A percentile compares a stretch with the other conserved stretches of the same genome.
Conservation (phyloP, 83 land plant genomes). For the Picea mariana region DNA sequence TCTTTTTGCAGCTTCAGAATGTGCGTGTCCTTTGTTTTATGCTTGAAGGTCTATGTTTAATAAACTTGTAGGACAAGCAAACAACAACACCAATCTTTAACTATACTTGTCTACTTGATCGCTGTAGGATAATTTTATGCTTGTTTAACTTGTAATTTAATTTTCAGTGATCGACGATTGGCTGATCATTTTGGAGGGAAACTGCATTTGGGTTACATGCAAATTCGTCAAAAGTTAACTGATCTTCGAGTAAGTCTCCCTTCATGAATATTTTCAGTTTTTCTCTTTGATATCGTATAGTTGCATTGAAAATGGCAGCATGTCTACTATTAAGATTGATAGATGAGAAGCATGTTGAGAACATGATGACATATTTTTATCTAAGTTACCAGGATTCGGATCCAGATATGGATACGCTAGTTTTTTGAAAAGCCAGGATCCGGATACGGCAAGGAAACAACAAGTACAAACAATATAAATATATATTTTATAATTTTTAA, state of each 20-base stretch:
- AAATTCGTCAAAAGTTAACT: constrained; percentile 46
- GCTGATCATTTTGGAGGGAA: constrained; percentile 69
- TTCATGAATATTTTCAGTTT: too few relatives aligned
- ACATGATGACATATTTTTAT: too few relatives aligned
- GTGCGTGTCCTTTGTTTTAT: constrained; percentile 62
- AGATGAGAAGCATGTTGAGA: too few relatives aligned
- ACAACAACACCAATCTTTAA: neutral
- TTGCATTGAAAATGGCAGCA: too few relatives aligned
- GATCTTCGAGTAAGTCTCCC: constrained; percentile 28
- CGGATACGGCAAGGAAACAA: too few relatives aligned
- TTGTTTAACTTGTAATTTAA: neutral
- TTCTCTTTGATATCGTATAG: too few relatives aligned
- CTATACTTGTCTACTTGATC: neutral
- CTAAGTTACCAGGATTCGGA: too few relatives aligned
- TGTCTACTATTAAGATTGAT: too few relatives aligned
- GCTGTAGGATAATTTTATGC: neutral
- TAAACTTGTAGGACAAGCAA: constrained; percentile 18
- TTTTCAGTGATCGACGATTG: constrained; percentile 53
- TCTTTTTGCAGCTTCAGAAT: constrained; percentile 74
- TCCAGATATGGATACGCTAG: too few relatives aligned
- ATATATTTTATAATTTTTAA: too few relatives aligned
- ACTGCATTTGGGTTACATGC: constrained; percentile 58
- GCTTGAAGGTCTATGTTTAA: constrained; percentile 37
- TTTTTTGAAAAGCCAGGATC: too few relatives aligned
- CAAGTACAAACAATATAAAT: too few relatives aligned